phyloP scores from a whole-genome alignment of 805 yeast genomes.

The Ogataea ganodermae region DNA sequence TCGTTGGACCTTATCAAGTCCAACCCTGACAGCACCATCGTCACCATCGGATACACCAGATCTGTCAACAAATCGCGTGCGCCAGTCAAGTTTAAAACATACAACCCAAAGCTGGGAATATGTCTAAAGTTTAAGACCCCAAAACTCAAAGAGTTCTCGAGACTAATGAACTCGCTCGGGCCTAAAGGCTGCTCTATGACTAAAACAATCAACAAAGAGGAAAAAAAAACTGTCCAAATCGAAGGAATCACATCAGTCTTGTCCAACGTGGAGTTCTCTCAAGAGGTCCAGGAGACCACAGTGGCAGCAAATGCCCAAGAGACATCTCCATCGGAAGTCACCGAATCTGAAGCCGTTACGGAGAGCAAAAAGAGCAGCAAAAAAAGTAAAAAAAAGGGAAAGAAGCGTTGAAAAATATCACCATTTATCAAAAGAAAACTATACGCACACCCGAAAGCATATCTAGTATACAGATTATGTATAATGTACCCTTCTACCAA shows the following conservation, averaged over 20 bases:
- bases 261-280: constrained; percentile 23
- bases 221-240: constrained; percentile 23
- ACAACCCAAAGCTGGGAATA: constrained; percentile 64
- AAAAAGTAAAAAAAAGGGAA: constrained; percentile 28
- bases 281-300: constrained; percentile 13
- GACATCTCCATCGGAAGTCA: constrained; percentile 10
- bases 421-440: background rate
- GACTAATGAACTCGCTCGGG: constrained; percentile 72
- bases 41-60: constrained; percentile 38
- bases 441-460: background rate
- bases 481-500: constrained; percentile 14
- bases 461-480: constrained; percentile 6
- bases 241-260: constrained; percentile 30
- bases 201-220: constrained; percentile 18
- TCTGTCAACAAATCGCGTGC: constrained; percentile 24
- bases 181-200: constrained; percentile 53
- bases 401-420: constrained; percentile 17
- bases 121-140: constrained; percentile 58
- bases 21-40: constrained; percentile 31
- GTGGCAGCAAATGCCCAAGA: constrained; percentile 1
- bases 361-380: constrained; percentile 16
- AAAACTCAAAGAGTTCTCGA: constrained; percentile 71
- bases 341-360: background rate
- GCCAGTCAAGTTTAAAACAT: constrained; percentile 57
- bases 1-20: constrained; percentile 33